Percentiles rank a stretch among this genome's conserved stretches.
These are phyloP conservation scores for Epichloe baconii DNA, from an alignment of 2,329 filamentous ascomycete species.

Conservation along the genomic window DNA sequence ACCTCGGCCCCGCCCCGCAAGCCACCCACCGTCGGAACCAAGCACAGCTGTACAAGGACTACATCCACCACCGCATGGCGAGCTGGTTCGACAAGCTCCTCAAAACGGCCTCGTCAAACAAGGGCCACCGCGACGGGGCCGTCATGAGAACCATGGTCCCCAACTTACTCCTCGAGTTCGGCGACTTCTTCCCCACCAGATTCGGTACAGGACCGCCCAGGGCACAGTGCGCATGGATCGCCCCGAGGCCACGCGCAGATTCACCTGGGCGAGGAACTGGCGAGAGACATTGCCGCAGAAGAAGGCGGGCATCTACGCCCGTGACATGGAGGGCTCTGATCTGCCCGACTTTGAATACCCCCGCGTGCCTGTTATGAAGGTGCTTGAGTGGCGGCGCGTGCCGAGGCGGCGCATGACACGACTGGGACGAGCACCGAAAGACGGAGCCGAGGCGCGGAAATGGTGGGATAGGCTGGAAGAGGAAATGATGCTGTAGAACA, in stretches of 20 bases:
- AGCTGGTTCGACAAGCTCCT: slow-evolving; percentile 16
- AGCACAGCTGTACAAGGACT: slow-evolving; percentile 19
- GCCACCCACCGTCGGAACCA: slow-evolving; percentile 14
- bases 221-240: slow-evolving; percentile 17
- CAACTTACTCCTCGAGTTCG: slow-evolving; percentile 20
- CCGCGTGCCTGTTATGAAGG: slow-evolving; percentile 7
- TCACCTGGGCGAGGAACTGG: slow-evolving; percentile 10
- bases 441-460: slow-evolving; percentile 6
- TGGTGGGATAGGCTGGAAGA: slow-evolving; percentile 19
- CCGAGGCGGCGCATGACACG: slow-evolving; percentile 10
- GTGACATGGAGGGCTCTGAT: slow-evolving; percentile 6
- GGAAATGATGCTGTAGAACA: slow-evolving; percentile 18
- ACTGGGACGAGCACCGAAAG: slow-evolving; percentile 12
- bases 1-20: slow-evolving; percentile 7
- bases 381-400: slow-evolving; percentile 14
- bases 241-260: slow-evolving; percentile 10
- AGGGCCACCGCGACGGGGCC: slow-evolving; percentile 10
- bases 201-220: slow-evolving; percentile 21
- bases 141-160: slow-evolving; percentile 15
- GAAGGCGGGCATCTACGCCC: slow-evolving; percentile 7
- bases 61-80: slow-evolving; percentile 19
- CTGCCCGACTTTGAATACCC: slow-evolving; percentile 15
- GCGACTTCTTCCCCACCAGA: slow-evolving; percentile 18
- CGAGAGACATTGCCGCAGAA: slow-evolving; percentile 18
- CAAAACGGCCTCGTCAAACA: slow-evolving; percentile 12